Evolutionary conservation across 306 rosid genomes (phyloP), one percentile per base, ranked within the genome.

Genomic region (Rosa rugosa): DNA sequence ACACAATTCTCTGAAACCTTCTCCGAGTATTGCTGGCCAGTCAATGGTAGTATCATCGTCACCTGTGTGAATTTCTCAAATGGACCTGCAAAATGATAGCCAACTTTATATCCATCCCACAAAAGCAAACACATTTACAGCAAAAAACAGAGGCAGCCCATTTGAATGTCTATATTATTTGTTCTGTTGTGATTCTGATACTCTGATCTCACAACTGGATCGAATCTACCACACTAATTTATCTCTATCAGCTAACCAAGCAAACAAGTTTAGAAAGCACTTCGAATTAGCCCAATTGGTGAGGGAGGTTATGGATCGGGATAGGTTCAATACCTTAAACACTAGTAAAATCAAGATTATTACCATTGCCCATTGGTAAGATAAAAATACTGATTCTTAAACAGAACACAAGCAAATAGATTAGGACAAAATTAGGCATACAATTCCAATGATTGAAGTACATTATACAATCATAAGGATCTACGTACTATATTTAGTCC

Each of bases 1-100:
- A 57, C 84, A 31, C 97, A 89, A 38, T 91, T 94, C 67, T 94
- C 93, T 1, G 97, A 47, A 0, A 92, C 94, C 72, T 87, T 94
- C 82, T 84, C 84, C 0, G 87, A 86, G 59, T 88, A 94, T 75
- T 89, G 90, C 18, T 46, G 57, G 54, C 97, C 98, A 4, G 86
- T 69, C 18, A 94, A 49, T 0, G 88, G 87, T 76, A 79, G 71
- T 47, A 92, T 68, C 81, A 83, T 83, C 0, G 92, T 84, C 13
- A 89, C 87, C 62, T 84, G 68, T 3, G 83, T 90, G 20, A 92
- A 69, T 70, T 88, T 94, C 88, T 94, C 96, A 77, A 85, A 94
- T 0, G 91, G 87, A 10, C 94, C 98, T 94, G 50, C 56, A 78
- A 82, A 68, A 8, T 13, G 34, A 75, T 27, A 11, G 25, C 6